Conservation (phyloP, 163 green algal genomes). For the Chlorella variabilis region DNA sequence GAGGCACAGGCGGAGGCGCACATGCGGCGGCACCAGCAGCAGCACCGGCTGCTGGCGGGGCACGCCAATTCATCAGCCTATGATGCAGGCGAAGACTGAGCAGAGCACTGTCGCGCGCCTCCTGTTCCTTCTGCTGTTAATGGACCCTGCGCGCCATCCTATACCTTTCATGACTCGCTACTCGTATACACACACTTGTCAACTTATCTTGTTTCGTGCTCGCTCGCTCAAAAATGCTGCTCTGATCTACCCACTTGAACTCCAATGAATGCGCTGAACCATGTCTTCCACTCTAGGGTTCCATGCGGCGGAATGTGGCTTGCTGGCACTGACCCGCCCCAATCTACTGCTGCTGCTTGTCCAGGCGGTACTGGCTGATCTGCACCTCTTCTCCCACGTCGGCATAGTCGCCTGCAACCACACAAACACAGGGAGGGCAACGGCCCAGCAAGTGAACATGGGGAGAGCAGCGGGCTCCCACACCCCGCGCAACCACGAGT, state of each 20-base stretch:
- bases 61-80: background rate
- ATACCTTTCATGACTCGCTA: no score
- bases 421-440: background rate
- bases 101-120: no score
- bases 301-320: no score
- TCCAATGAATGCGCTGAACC: no score
- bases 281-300: no score
- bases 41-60: constrained; percentile 15
- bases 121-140: background rate
- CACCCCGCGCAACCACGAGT: no score
- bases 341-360: background rate
- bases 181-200: no score
- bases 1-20: background rate
- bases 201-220: no score
- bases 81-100: constrained; percentile 24
- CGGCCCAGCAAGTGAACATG: background rate
- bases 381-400: constrained; percentile 30
- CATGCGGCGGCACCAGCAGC: background rate
- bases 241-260: no score
- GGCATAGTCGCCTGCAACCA: constrained; percentile 22
- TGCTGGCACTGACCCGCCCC: no score
- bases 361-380: constrained; percentile 22
- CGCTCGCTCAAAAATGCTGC: no score
- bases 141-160: background rate
- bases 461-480: no score